Conservation (phyloP, 1,139 yeast genomes). For the Candida buenavistaensis region DNA sequence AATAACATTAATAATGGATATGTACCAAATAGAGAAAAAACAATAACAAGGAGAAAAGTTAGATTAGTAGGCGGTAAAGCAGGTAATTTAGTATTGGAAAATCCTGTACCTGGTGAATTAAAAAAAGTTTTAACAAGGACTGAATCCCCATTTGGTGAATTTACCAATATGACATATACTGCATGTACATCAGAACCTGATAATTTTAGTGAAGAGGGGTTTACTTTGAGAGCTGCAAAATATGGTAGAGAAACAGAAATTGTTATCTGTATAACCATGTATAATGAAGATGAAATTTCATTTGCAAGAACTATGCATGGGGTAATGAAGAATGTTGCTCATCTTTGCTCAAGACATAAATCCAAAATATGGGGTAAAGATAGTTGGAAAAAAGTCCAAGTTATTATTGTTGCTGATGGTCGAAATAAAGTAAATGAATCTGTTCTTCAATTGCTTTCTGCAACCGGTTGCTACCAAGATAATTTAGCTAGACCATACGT, state of each 20-base stretch:
- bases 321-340: slow-evolving; percentile 88
- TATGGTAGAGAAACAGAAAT: slow-evolving; percentile 87
- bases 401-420: slow-evolving; percentile 89
- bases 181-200: slow-evolving; percentile 93
- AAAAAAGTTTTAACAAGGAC: slow-evolving; percentile 76
- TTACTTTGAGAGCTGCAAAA: slow-evolving; percentile 79
- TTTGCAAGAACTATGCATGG: slow-evolving; percentile 93
- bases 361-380: slow-evolving; percentile 92
- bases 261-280: slow-evolving; percentile 91
- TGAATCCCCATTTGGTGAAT: slow-evolving; percentile 79
- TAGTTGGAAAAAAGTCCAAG: slow-evolving; percentile 95
- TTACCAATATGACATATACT: slow-evolving; percentile 90
- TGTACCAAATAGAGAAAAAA: slow-evolving; percentile 38
- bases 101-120: slow-evolving; percentile 88
- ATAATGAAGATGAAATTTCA: slow-evolving; percentile 87
- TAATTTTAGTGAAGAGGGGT: slow-evolving; percentile 76
- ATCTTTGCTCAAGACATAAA: slow-evolving; percentile 74
- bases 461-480: slow-evolving; percentile 94
- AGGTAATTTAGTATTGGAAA: slow-evolving; percentile 84
- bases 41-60: slow-evolving; percentile 50
- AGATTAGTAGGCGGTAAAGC: slow-evolving; percentile 58
- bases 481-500: slow-evolving; percentile 94
- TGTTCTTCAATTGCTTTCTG: slow-evolving; percentile 81
- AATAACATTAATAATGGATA: slow-evolving; percentile 40
- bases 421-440: slow-evolving; percentile 82